These are phyloP conservation scores for Sphaerosporella brunnea DNA, from an alignment of 495 filamentous ascomycete genomes.

Conservation along the genomic window DNA sequence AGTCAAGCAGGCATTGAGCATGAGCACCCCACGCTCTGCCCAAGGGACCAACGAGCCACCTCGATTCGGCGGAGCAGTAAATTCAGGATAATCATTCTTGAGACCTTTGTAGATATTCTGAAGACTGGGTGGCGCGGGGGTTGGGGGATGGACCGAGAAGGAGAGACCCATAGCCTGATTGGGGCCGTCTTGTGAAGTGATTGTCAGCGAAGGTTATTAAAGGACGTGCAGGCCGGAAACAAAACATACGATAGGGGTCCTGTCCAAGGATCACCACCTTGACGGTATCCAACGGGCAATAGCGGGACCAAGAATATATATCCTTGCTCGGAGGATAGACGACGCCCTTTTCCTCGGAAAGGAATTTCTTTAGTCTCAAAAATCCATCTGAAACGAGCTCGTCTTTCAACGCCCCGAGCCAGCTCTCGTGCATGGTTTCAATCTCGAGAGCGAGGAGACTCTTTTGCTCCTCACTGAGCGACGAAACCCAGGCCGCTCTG, in stretches of 20 bases:
- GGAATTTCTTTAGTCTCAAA: conserved; percentile 68
- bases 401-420: conserved; percentile 72
- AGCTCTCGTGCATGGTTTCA: conserved; percentile 73
- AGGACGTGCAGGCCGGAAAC: background rate
- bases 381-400: conserved; percentile 63
- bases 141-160: conserved; percentile 85
- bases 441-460: conserved; percentile 74
- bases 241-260: conserved; percentile 58
- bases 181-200: conserved; percentile 39
- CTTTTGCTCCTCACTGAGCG: conserved; percentile 64
- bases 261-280: conserved; percentile 85
- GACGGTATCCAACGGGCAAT: conserved; percentile 72
- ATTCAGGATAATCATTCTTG: conserved; percentile 70
- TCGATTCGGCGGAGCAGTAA: conserved; percentile 53
- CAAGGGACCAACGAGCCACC: conserved; percentile 74
- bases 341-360: conserved; percentile 55
- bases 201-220: background rate
- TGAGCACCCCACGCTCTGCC: conserved; percentile 77
- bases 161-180: conserved; percentile 92
- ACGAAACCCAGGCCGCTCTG: conserved; percentile 69
- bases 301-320: conserved; percentile 90
- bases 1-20: conserved; percentile 85
- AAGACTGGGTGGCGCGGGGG: conserved; percentile 68
- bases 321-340: conserved; percentile 74
- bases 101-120: conserved; percentile 81